Base-by-base conservation (phyloP, 139 green algal genomes). In the Nannochloris sp. region DNA sequence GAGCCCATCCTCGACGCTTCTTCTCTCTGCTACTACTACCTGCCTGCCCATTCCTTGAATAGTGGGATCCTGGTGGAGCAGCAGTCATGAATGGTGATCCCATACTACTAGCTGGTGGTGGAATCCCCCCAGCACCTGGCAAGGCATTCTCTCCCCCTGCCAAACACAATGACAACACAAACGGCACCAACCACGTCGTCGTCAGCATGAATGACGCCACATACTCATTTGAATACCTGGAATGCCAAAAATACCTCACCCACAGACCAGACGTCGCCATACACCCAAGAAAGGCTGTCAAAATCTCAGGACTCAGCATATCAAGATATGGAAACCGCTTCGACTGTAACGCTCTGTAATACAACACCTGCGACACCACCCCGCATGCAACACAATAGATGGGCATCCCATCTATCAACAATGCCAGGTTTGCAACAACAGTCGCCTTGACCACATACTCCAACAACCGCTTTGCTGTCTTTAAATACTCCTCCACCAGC, bases 401-500 rank as follows among this genome's bases (percentile, higher is more conserved):
- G 2, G 75, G 75, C 23, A 81, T 63, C 5, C 63, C 50, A 64
- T 82, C 75, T 31, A 70, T 44, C 16, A 82, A 48, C 12, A 82
- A 62, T 12, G 81, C 20, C 13, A 50, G 3, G 55, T 82, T 73
- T 36, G 80, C 25, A 25, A 74, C 31, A 28, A 81, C 30, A 4
- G 20, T 55, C 6, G 46, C 71, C 51, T 65, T 75, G 62, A 71
- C 76, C 57, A 17, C 30, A 37, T 67, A 25, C 13, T 65, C 51
- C 6, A 81, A 50, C 14, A 79, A 11, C 12, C 58, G 46, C 26
- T 76, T 71, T n/a, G 74, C 63, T 3, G 75, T 65, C 13, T 56
- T 60, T 5, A 70, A 69, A 20, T 77, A 77, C 66, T 82, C 75
- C 49, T 82, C 75, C 17, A 78, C 71, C 13, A 82, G 63, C 59